A percentile compares a stretch with the other conserved stretches of the same genome.
Conservation (phyloP, 257 asterid genomes). For the Gardenia jasminoides region DNA sequence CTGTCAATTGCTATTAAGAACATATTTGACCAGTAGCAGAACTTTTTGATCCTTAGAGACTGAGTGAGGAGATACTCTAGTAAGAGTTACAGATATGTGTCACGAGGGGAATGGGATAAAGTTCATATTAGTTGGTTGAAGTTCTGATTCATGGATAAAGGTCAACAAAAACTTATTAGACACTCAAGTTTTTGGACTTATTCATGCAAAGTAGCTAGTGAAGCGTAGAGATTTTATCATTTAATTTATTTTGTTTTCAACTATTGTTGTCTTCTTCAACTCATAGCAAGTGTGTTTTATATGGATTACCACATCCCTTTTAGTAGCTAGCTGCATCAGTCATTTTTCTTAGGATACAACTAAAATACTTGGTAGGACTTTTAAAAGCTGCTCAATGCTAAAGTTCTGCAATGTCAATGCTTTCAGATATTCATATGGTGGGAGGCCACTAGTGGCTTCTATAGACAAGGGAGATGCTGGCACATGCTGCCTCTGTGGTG, state of each 20-base stretch:
- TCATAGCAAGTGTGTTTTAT: not conserved
- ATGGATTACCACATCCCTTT: not conserved
- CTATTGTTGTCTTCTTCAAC: not conserved
- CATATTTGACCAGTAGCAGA: not conserved
- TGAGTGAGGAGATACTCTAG: not conserved
- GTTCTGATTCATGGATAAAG: not conserved
- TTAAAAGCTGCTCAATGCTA: not conserved
- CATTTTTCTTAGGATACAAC: no score
- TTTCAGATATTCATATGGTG: slow-evolving; percentile 70
- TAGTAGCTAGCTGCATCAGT: not conserved
- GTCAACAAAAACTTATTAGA: not conserved
- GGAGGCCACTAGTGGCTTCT: slow-evolving; percentile 69
- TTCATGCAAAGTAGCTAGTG: not conserved
- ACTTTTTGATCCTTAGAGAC: not conserved
- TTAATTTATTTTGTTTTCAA: not conserved
- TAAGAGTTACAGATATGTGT: not conserved
- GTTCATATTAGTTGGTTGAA: not conserved
- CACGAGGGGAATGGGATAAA: not conserved
- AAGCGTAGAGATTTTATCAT: not conserved
- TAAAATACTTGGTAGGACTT: not conserved
- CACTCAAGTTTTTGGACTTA: not conserved
- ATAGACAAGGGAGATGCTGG: slow-evolving; percentile 43
- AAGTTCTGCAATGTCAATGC: slow-evolving; percentile 13
- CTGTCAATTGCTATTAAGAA: not conserved
- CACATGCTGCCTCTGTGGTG: slow-evolving; percentile 67